Evolutionary conservation across 177 flowering plant genomes (phyloP).

Genomic region (Vitis hybrid): DNA sequence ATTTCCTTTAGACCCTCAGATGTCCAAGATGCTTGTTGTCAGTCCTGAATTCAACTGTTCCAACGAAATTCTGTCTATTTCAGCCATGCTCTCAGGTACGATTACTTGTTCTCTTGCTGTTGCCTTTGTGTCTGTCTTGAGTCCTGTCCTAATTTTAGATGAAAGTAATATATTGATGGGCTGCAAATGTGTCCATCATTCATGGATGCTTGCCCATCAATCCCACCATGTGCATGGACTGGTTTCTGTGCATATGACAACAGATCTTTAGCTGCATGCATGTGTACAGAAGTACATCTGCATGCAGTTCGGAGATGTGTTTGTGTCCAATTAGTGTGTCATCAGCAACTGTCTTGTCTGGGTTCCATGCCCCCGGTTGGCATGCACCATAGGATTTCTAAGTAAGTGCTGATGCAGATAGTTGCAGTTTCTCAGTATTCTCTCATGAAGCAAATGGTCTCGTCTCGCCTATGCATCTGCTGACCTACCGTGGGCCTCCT

Average conservation of each 20-base stretch:
- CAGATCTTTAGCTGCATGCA: slow-evolving; percentile 17
- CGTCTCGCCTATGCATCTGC: slow-evolving; percentile 93
- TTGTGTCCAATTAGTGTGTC: slow-evolving; percentile 59
- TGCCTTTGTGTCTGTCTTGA: slow-evolving; percentile 8
- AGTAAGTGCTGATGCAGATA: slow-evolving; percentile 93
- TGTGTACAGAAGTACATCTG: slow-evolving; percentile 24
- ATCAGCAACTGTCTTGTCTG: slow-evolving; percentile 82
- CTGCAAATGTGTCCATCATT: slow-evolving; percentile 6
- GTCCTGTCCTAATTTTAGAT: slow-evolving; percentile 11
- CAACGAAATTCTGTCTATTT: slow-evolving; percentile 77
- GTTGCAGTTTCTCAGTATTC: slow-evolving; percentile 96
- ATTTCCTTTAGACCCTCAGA: slow-evolving; percentile 89
- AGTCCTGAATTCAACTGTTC: slow-evolving; percentile 92
- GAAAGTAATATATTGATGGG: slow-evolving; percentile 12
- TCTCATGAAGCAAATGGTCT: slow-evolving; percentile 89
- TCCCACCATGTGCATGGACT: slow-evolving; percentile 9
- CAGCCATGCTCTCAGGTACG: slow-evolving; percentile 88
- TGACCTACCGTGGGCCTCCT: slow-evolving; percentile 95
- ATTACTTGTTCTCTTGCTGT: background rate
- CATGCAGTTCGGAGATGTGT: slow-evolving; percentile 24
- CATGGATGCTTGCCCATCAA: slow-evolving; percentile 14
- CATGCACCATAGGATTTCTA: slow-evolving; percentile 72
- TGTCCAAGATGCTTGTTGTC: slow-evolving; percentile 91
- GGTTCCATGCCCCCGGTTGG: slow-evolving; percentile 72
- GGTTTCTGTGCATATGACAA: slow-evolving; percentile 18